Base-by-base conservation (phyloP, 2,329 filamentous ascomycete species). In the Claviceps quebecensis region DNA sequence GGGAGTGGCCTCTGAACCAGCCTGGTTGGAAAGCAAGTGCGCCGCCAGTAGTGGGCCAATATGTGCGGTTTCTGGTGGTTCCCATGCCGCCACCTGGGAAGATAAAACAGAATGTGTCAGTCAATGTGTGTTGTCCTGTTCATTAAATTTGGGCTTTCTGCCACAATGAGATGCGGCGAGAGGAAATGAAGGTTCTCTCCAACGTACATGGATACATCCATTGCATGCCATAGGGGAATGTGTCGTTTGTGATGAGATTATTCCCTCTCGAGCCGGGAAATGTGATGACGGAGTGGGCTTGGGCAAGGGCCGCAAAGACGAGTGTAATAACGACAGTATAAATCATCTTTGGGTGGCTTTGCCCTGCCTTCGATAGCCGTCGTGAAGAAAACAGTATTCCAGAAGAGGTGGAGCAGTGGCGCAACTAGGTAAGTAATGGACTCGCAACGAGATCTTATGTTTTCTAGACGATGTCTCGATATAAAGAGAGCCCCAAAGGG, bases 171-270 rank as follows among this genome's bases (percentile, higher is more conserved):
- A 51, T 47, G 22, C 9, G 22, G 22, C 41, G 36, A 22, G 23
- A 16, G 23, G 40, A 5, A 36, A 46, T 11, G n/a, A 26, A 4
- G n/a, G 23, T 6, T n/a, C n/a, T 3, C 29, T n/a, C 3, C 5
- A 48, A 50, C 87, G 71, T 73, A 95, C 89, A 96, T 67, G 90
- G 89, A 72, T 95, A 95, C 65, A 83, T 81, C 89, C 89, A 96
- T 72, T 95, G 86, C 86, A 93, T 91, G 69, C 89, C 90, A 58
- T 86, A 95, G 1, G 89, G 89, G 59, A 80, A 93, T 0, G 77
- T 81, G 2, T 79, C 80, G 65, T 88, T 94, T 44, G 83, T 85
- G 63, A 84, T 77, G 56, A 95, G 78, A 65, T 88, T 94, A 72
- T 95, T 83, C 57, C 88, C 89, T 76, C 89, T 72, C 82, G 85